Base-by-base conservation (phyloP, 441 rosid species). In the Theobroma grandiflorum region DNA sequence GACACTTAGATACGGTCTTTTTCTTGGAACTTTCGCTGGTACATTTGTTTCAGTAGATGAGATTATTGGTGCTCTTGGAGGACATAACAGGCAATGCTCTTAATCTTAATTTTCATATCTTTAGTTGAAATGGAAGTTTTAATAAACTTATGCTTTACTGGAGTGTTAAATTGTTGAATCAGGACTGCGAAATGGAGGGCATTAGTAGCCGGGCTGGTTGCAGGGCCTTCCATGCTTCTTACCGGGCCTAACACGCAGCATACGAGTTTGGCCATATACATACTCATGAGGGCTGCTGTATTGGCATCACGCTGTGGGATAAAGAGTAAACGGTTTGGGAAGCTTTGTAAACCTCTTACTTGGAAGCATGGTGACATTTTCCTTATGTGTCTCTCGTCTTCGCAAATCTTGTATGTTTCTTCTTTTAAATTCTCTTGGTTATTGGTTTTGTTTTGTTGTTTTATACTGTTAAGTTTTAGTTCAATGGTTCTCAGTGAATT, bases 331-430 rank as follows among this genome's bases (percentile, higher is more conserved):
- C 91, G 88, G 64, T 92, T 96, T 75, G 97, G 96, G 78, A 83
- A 79, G 58, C 72, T 88, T 16, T 96, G 98, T 82, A 93, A 91
- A 84, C 99, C 99, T 43, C 98, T 96, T 78, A 92, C 99, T 66
- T 96, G 99, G 99, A 93, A 92, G 89, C 98, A 96, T 67, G 98
- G 99, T 4, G 99, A 96, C 83, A 80, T 93, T 69, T 93, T 96
- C 83, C 97, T 96, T 59, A 96, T 94, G 99, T 96, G 99, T 82
- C 97, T 94, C 75, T 93, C 99, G 10, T 93, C 98, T 9, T 94
- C 98, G 0, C 95, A 96, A 88, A 92, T 94, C 84, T 83, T 96
- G 99, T 94, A 88, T 70, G 96, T 86, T 80, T 42, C 59, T 57
- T 45, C 63, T 62, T 8, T 61, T 55, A 52, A 63, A 35, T n/a